These are phyloP conservation scores for Pseudogymnoascus sp. DNA, from an alignment of 2,329 filamentous ascomycete genomes.

Conservation along the genomic window DNA sequence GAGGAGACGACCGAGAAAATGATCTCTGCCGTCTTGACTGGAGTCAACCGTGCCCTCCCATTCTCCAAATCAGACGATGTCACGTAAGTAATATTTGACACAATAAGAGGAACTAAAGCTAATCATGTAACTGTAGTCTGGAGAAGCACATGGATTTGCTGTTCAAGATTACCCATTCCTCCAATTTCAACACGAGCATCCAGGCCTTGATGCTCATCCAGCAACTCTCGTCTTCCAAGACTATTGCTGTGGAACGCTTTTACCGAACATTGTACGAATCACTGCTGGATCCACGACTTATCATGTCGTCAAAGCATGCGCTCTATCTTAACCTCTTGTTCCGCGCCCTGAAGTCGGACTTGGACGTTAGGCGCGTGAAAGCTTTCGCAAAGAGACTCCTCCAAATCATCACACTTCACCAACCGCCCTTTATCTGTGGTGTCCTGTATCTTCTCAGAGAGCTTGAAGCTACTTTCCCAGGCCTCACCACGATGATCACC, in stretches of 20 bases:
- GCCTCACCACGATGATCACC: constrained; percentile 67
- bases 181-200: constrained; percentile 97
- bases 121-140: constrained; percentile 42
- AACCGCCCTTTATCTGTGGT: constrained; percentile 86
- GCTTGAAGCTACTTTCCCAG: constrained; percentile 69
- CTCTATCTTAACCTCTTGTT: constrained; percentile 91
- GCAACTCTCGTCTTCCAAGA: constrained; percentile 74
- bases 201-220: constrained; percentile 93
- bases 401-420: constrained; percentile 79
- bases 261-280: constrained; percentile 95
- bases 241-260: constrained; percentile 79
- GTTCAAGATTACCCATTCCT: constrained; percentile 92
- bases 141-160: constrained; percentile 87
- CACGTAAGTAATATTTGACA: constrained; percentile 41
- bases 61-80: constrained; percentile 77
- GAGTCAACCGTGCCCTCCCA: constrained; percentile 91
- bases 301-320: constrained; percentile 87
- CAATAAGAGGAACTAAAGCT: constrained; percentile 8
- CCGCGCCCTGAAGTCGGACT: constrained; percentile 76
- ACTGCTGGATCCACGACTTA: constrained; percentile 77
- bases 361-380: constrained; percentile 86
- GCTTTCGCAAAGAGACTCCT: constrained; percentile 92
- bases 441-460: constrained; percentile 85
- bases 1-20: constrained; percentile 69
- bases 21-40: constrained; percentile 81